These are phyloP conservation scores for Leccinum subspadiceum DNA, from an alignment of 1,284 basidiomycete species.

Conservation along the genomic window DNA sequence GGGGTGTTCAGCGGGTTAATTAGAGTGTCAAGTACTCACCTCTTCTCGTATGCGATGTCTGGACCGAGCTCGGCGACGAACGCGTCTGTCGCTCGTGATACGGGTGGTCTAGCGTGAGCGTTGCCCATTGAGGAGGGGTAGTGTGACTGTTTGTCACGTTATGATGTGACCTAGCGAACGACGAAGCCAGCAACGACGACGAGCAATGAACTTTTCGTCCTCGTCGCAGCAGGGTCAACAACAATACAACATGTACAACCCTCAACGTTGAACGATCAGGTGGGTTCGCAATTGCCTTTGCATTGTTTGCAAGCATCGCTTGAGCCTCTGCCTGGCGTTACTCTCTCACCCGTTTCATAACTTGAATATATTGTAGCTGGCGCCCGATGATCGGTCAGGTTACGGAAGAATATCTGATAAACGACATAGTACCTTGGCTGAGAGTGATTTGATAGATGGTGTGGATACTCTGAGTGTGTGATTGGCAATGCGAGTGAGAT, in stretches of 20 bases:
- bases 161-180: constrained; percentile 16
- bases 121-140: constrained; percentile 55
- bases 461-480: constrained; percentile 63
- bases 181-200: not conserved
- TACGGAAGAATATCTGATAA: too few relatives aligned
- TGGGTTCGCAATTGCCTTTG: constrained; percentile 21
- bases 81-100: constrained; percentile 49
- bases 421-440: too few relatives aligned
- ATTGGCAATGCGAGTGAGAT: constrained; percentile 71
- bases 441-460: too few relatives aligned
- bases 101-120: constrained; percentile 22
- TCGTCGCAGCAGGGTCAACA: constrained; percentile 18
- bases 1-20: not conserved
- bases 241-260: too few relatives aligned
- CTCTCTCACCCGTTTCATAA: too few relatives aligned
- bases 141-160: constrained; percentile 27
- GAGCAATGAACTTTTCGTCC: constrained; percentile 28
- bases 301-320: too few relatives aligned
- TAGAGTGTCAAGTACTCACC: constrained; percentile 45
- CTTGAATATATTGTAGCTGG: too few relatives aligned
- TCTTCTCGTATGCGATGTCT: constrained; percentile 89
- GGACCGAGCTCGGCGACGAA: constrained; percentile 83
- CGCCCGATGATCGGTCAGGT: too few relatives aligned
- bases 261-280: constrained; percentile 19
- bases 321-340: too few relatives aligned